phyloP scores from a whole-genome alignment of 2,329 filamentous ascomycete genomes.

The Tetracladium maxilliforme region DNA sequence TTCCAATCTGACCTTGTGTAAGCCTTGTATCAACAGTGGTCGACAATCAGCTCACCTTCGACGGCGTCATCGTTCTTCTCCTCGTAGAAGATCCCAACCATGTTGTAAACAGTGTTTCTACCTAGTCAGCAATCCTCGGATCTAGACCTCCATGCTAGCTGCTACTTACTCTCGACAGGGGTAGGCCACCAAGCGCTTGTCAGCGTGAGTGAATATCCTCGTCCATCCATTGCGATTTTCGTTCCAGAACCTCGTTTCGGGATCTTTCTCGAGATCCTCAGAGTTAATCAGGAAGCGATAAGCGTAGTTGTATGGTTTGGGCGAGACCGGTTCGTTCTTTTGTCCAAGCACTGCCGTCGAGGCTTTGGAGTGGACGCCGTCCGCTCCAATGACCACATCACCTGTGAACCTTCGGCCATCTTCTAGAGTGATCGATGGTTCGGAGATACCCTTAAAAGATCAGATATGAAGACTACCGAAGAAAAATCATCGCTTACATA shows the following conservation, averaged over 20 bases:
- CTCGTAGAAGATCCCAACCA: conserved; percentile 8
- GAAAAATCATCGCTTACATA: no score
- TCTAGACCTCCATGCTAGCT: background rate
- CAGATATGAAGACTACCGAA: no score
- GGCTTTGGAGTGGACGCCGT: conserved; percentile 18
- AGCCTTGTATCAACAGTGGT: conserved; percentile 1
- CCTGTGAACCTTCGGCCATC: conserved; percentile 14
- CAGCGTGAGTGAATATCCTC: conserved; percentile 9
- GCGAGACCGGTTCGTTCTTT: conserved; percentile 5
- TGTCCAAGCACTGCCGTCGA: conserved; percentile 13
- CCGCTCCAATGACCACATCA: conserved; percentile 23
- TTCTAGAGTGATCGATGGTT: conserved; percentile 11
- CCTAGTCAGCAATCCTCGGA: background rate
- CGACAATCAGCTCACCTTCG: conserved; percentile 2
- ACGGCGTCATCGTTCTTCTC: conserved; percentile 4
- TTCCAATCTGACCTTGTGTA: conserved; percentile 7
- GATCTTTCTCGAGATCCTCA: conserved; percentile 6
- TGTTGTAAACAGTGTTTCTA: conserved; percentile 6
- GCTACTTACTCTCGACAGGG: conserved; percentile 11
- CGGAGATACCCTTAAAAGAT: no score
- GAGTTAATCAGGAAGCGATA: conserved; percentile 10
- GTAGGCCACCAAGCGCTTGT: conserved; percentile 9
- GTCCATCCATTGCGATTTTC: conserved; percentile 10
- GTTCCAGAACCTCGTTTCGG: conserved; percentile 13
- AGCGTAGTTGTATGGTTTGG: conserved; percentile 12